Evolutionary conservation across 805 yeast species (phyloP).

Genomic region (Yamadazyma scolyti): DNA sequence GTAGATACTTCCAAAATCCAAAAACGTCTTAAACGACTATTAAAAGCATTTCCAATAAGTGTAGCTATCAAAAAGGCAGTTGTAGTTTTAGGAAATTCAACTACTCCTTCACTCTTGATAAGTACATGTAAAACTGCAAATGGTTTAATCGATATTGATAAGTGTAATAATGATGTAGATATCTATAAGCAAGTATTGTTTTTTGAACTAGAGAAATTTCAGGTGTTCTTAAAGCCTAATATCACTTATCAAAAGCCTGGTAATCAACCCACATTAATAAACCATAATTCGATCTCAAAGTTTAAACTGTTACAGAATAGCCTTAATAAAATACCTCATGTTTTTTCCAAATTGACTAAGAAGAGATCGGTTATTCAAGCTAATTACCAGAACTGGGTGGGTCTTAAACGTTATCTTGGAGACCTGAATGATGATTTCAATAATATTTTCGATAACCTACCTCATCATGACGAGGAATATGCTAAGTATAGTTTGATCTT

Average conservation of each 20-base stretch:
- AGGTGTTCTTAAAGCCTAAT: conserved; percentile 65
- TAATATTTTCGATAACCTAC: conserved; percentile 27
- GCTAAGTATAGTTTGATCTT: conserved; percentile 73
- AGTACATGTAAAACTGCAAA: conserved; percentile 52
- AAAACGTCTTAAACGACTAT: conserved; percentile 14
- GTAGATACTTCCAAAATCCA: conserved; percentile 2
- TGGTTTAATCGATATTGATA: conserved; percentile 56
- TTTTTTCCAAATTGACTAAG: conserved; percentile 4
- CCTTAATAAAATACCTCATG: conserved; percentile 4
- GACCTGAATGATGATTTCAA: conserved; percentile 26
- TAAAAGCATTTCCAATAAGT: conserved; percentile 57
- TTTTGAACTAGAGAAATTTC: conserved; percentile 48
- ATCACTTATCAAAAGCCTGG: conserved; percentile 47
- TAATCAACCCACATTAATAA: not conserved
- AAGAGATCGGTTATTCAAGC: conserved; percentile 1
- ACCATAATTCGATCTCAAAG: conserved; percentile 2
- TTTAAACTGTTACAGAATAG: conserved; percentile 7
- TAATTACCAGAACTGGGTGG: conserved; percentile 57
- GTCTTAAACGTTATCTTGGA: conserved; percentile 65
- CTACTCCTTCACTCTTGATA: conserved; percentile 70
- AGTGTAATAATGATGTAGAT: conserved; percentile 50
- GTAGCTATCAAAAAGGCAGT: conserved; percentile 63
- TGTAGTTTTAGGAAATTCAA: conserved; percentile 71
- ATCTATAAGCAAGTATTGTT: conserved; percentile 45
- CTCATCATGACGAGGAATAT: conserved; percentile 55